Conservation (phyloP, 2,329 filamentous ascomycete genomes). For the Calonectria naviculata region DNA sequence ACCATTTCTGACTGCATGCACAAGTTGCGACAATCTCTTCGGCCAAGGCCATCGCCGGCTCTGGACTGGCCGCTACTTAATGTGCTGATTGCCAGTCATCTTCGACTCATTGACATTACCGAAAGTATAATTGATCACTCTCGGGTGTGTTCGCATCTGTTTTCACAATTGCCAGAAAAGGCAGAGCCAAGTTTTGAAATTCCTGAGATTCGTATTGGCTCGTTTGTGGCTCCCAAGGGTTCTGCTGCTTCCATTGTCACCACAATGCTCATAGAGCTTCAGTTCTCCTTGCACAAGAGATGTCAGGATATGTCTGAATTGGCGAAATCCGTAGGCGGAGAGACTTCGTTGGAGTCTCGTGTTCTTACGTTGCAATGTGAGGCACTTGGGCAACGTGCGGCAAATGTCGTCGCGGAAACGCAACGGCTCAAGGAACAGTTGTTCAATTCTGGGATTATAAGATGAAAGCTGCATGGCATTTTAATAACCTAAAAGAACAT, state of each 20-base stretch:
- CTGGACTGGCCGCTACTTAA: constrained; percentile 51
- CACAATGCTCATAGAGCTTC: constrained; percentile 46
- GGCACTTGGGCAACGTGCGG: constrained; percentile 33
- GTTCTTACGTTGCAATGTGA: constrained; percentile 43
- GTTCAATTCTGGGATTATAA: constrained; percentile 3
- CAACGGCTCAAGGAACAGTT: constrained; percentile 3
- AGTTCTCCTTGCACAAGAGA: constrained; percentile 35
- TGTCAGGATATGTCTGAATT: constrained; percentile 24
- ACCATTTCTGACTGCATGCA: constrained; percentile 49
- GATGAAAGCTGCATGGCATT: not conserved
- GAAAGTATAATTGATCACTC: constrained; percentile 46
- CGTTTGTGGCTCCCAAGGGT: constrained; percentile 46
- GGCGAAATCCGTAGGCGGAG: constrained; percentile 13
- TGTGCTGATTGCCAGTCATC: constrained; percentile 51
- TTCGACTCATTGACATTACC: constrained; percentile 50
- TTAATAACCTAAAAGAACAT: too few species aligned
- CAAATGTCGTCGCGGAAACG: constrained; percentile 32
- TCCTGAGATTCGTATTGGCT: constrained; percentile 54
- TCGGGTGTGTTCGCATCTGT: constrained; percentile 45
- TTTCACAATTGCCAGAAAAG: constrained; percentile 38
- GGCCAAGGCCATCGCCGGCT: constrained; percentile 9
- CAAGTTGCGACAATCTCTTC: constrained; percentile 23
- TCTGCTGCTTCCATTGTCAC: constrained; percentile 48
- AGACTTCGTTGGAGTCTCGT: constrained; percentile 30
- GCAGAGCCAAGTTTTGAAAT: constrained; percentile 48